These are phyloP conservation scores for Periconia sp. DNA, from an alignment of 2,329 filamentous ascomycete genomes.

Conservation along the genomic window DNA sequence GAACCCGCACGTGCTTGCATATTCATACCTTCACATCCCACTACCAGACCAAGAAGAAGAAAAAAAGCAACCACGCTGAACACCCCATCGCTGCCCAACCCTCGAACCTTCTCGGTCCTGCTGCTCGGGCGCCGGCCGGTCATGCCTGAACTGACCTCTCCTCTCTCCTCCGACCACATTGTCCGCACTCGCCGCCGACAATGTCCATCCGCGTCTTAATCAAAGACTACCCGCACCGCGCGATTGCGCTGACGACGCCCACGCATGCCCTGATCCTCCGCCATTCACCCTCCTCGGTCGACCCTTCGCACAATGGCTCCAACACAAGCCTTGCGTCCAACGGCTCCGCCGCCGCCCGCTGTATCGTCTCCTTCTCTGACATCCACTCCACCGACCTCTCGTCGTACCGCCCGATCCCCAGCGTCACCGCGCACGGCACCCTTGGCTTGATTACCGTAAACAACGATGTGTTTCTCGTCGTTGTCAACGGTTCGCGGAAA, in stretches of 20 bases:
- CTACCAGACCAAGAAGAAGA: background rate
- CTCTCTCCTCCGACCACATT: background rate
- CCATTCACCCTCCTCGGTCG: conserved; percentile 68
- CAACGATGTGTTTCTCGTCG: conserved; percentile 85
- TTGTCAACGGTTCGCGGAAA: conserved; percentile 76
- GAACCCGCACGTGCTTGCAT: conserved; percentile 25
- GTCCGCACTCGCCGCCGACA: background rate
- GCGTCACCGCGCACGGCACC: conserved; percentile 78
- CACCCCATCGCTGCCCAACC: background rate
- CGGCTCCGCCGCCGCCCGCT: conserved; percentile 52
- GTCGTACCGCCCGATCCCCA: conserved; percentile 75
- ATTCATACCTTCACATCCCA: conserved; percentile 2
- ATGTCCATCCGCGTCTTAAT: conserved; percentile 72
- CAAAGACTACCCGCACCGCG: conserved; percentile 82
- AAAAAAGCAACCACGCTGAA: background rate
- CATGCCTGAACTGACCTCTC: background rate
- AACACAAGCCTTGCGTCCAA: conserved; percentile 52
- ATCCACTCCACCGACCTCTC: conserved; percentile 66
- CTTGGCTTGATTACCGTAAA: conserved; percentile 83
- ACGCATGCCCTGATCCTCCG: conserved; percentile 83
- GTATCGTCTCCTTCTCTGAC: conserved; percentile 84
- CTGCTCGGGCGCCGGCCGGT: background rate
- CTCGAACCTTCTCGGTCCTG: background rate
- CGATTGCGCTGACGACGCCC: conserved; percentile 80
- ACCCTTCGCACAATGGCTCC: conserved; percentile 49